Evolutionary conservation across 495 filamentous ascomycete species (phyloP), one percentile per base, ranked within the genome.

Genomic region (Cenococcum geophilum): DNA sequence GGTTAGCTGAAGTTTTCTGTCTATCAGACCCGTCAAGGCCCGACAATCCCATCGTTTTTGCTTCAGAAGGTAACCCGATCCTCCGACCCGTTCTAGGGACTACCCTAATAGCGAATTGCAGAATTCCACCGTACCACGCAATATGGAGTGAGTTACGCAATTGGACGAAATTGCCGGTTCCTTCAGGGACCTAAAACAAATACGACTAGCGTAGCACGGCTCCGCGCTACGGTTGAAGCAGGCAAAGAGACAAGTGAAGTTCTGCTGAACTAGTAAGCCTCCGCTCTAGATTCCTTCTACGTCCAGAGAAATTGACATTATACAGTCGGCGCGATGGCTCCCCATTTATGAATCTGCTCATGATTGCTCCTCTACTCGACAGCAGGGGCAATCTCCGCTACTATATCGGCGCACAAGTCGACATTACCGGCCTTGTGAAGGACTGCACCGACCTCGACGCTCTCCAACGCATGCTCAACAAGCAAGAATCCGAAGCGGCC

Each of bases 1-100:
- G 87, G 4, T 64, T 91, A 50, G 86, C 85, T 0, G 87, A 91
- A 67, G 86, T 87, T 0, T 91, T 90, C 64, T 89, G 87, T 69
- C 72, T 91, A 62, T 87, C 86, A 6, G 88, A 92, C 73, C 87
- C 88, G 8, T 84, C 84, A 22, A 75, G 86, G 61, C 76, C 79
- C 5, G 88, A 87, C 66, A 89, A 90, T 72, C 88, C 87, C 1
- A 86, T 92, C 58, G 80, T 91, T 3, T 90, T 91, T 73, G 85
- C 86, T 25, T 89, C 86, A 5, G 82, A 89, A 78, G 86, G 86
- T 88, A 75, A 52, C 5, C 16, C 25, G 5, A 11, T 23, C 18
- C 8, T 20, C 58, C 52, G 14, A 10, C 12, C 37, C 27, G n/a
- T 4, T 32, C 8, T 23, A 1, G 4, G 27, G 40, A n/a, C 47